Base-by-base conservation (phyloP, 225 moss, liverwort and hornwort species). In the Bryum argenteum region DNA sequence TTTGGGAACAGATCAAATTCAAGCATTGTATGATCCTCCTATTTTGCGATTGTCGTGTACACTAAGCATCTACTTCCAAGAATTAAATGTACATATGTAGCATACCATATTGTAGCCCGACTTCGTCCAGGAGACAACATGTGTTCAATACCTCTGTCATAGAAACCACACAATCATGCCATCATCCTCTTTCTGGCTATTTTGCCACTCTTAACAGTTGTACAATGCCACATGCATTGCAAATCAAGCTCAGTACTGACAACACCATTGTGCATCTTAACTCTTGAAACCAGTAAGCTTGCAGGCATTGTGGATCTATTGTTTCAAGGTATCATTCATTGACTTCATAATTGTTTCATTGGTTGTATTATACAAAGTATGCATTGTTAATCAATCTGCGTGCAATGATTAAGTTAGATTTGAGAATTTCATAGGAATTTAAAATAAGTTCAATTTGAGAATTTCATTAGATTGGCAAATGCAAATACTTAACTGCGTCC, bases 1-100 rank as follows among this genome's bases (percentile, higher is more conserved):
- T 82, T 84, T 52, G 86, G 82, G 68, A 61, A 65, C 10, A 81
- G 83, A 80, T 79, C 84, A 18, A 79, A 73, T 74, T 40, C 85
- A 21, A 79, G 65, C 69, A 70, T 80, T 63, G 75, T 83, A 61
- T 81, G 83, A 89, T 75, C 44, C 18, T 38, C 65, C 11, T 20
- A 3, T 21, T 51, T 87, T 80, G 80, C 81, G 61, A 47, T 48
- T 71, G 62, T 82, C 33, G 5, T 83, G 83, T 86, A 83, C 71
- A 81, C 81, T 84, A 81, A 64, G n/a, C n/a, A n/a, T n/a, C 63
- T 78, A 65, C 53, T 63, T 38, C 70, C 47, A 80, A 61, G 71
- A 77, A 80, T 58, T 58, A 54, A 69, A 64, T 82, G 71, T 80
- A 76, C 23, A 83, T 67, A 54, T 76, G 69, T 33, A 33, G 33